Base-by-base conservation (phyloP, 176 grass and related monocot genomes). In the Lolium perenne region DNA sequence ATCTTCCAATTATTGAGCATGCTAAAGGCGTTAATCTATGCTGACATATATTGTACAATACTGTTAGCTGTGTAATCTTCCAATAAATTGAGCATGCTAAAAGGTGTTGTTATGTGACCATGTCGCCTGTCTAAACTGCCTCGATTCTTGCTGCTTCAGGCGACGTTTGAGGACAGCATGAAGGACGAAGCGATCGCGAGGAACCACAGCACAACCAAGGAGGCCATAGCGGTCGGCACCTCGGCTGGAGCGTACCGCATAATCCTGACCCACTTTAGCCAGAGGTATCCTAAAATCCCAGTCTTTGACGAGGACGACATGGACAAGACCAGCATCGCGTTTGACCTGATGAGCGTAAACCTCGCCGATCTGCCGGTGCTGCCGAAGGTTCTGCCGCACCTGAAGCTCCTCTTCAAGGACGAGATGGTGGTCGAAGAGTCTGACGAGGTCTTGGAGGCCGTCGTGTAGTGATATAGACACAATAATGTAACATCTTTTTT, bases 131-230 rank as follows among this genome's bases (percentile, higher is more conserved):
- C 47, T 80, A 80, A 74, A 48, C 26, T 71, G 43, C 70, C 35
- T 68, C 38, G 41, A 68, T 59, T 58, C 77, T 57, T 62, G 25
- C 54, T 89, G 83, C 32, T 69, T 77, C 84, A 98, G 97, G 97
- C 97, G 9, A 95, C 97, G 45, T 98, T 98, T 79, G 97, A 98
- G 86, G 97, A 98, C 65, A 92, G 86, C 62, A 88, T 98, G 92
- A 92, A 80, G 79, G 97, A 98, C 6, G 97, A 98, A 81, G 97
- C 94, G 0, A 88, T 98, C 10, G 88, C 90, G 0, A 88, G 82
- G 90, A 98, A 98, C 79, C 97, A 95, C 74, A 98, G 97, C 53
- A 98, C 97, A 25, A 98, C 97, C 41, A 92, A 94, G 84, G 97
- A 98, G 41, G 97, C 96, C 1, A 89, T 98, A 81, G 90, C 81